Evolutionary conservation across 208 protist genomes (phyloP).

Genomic region (Crithidia acanthocephali): DNA sequence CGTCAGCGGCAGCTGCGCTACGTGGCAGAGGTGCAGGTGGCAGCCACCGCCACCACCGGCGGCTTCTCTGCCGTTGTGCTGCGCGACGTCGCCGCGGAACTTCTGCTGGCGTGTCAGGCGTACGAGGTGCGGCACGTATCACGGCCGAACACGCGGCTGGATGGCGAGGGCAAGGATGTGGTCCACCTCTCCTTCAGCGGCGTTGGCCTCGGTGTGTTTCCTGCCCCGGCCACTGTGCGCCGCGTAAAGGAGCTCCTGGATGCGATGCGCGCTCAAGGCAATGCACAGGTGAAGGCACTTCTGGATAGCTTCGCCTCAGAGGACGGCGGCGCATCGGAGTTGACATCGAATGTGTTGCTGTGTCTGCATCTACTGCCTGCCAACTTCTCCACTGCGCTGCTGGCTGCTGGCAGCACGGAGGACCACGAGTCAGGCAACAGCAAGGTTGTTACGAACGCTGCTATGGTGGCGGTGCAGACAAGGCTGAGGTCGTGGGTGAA

Average conservation of each 20-base stretch:
- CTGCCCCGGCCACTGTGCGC: slow-evolving; percentile 11
- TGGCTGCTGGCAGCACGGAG: not conserved
- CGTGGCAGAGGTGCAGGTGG: slow-evolving; percentile 19
- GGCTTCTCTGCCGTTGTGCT: slow-evolving; percentile 3
- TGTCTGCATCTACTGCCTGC: slow-evolving; percentile 19
- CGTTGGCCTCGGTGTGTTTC: slow-evolving; percentile 28
- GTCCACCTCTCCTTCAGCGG: slow-evolving; percentile 32
- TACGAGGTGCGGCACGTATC: slow-evolving; percentile 1
- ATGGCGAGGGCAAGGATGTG: not conserved
- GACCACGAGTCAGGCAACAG: not conserved
- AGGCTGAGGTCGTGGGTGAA: not conserved
- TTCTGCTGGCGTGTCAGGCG: slow-evolving; percentile 24
- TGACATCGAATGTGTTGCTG: not conserved
- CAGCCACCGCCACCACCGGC: not conserved
- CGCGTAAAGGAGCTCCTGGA: not conserved
- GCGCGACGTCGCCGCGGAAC: slow-evolving; percentile 22
- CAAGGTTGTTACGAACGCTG: not conserved
- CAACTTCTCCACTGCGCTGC: slow-evolving; percentile 9
- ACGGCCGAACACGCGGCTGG: not conserved
- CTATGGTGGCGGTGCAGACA: not conserved
- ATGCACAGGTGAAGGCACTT: not conserved
- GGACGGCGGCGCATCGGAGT: not conserved
- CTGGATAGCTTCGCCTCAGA: not conserved
- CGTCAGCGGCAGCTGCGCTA: slow-evolving; percentile 6
- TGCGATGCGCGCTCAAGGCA: not conserved